phyloP scores from a whole-genome alignment of 306 rosid species.

The Pyrus communis region DNA sequence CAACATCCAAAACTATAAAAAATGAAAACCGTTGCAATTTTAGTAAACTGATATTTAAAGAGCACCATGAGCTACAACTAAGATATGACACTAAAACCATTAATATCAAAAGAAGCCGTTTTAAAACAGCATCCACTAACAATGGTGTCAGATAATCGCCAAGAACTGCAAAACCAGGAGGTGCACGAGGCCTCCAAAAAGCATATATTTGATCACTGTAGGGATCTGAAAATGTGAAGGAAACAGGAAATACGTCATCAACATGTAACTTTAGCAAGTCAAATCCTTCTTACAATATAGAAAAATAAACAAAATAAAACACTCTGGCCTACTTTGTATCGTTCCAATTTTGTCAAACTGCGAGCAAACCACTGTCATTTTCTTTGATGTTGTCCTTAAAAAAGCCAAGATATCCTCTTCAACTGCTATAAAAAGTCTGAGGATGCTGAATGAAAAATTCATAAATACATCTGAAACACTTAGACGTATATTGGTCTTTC shows the following conservation, averaged over 20 bases:
- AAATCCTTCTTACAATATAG: neutral
- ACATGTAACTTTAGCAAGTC: conserved; percentile 5
- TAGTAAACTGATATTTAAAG: neutral
- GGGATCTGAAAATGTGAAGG: conserved; percentile 49
- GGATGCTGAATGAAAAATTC: conserved; percentile 93
- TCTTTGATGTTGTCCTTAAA: conserved; percentile 79
- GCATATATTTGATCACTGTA: conserved; percentile 60
- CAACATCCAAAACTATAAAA: neutral
- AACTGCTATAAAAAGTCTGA: conserved; percentile 85
- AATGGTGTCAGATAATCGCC: conserved; percentile 90
- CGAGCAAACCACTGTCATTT: conserved; percentile 83
- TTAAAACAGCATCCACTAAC: conserved; percentile 43
- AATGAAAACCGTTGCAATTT: neutral
- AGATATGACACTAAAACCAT: neutral
- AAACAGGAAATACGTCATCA: conserved; percentile 9
- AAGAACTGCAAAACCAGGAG: conserved; percentile 88
- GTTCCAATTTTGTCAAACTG: conserved; percentile 90
- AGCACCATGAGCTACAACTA: neutral
- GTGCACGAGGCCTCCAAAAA: conserved; percentile 95
- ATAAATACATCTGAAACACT: conserved; percentile 79
- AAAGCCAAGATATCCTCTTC: conserved; percentile 85
- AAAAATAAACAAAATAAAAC: conserved; percentile 2
- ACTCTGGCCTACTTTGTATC: conserved; percentile 40
- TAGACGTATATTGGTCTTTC: conserved; percentile 78
- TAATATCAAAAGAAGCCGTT: conserved; percentile 9